These are phyloP conservation scores for Akebia trifoliata DNA, from an alignment of 164 flowering plant species.

Conservation along the genomic window DNA sequence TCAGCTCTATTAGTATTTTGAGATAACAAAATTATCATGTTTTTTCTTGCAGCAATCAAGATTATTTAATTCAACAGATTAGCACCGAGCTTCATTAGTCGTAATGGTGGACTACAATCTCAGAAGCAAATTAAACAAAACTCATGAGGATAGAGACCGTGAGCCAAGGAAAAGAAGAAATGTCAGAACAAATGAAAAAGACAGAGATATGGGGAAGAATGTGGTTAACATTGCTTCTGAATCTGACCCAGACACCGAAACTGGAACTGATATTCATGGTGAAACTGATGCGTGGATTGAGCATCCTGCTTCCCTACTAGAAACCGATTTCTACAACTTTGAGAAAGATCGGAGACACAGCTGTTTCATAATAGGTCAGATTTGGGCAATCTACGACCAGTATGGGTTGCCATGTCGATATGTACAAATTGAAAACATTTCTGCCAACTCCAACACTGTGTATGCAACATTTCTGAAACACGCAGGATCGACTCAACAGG, in stretches of 20 bases:
- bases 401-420: not conserved
- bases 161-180: not conserved
- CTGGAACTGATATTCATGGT: not conserved
- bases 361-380: not conserved
- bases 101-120: not conserved
- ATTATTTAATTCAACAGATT: not conserved
- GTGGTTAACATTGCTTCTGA: not conserved
- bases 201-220: not conserved
- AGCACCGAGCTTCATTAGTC: not conserved
- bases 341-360: not conserved
- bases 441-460: not conserved
- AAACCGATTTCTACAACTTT: not conserved
- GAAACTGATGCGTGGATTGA: not conserved
- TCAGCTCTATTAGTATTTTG: too few relatives aligned
- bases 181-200: not conserved
- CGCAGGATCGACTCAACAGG: not conserved
- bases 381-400: not conserved
- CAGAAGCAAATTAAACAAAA: not conserved
- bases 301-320: not conserved
- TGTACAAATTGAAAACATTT: not conserved
- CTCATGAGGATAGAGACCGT: not conserved
- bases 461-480: not conserved
- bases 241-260: not conserved
- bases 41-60: too few relatives aligned
- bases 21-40: too few relatives aligned